phyloP scores from a whole-genome alignment of 2,329 filamentous ascomycete species.

The Hypoxylon sp. region DNA sequence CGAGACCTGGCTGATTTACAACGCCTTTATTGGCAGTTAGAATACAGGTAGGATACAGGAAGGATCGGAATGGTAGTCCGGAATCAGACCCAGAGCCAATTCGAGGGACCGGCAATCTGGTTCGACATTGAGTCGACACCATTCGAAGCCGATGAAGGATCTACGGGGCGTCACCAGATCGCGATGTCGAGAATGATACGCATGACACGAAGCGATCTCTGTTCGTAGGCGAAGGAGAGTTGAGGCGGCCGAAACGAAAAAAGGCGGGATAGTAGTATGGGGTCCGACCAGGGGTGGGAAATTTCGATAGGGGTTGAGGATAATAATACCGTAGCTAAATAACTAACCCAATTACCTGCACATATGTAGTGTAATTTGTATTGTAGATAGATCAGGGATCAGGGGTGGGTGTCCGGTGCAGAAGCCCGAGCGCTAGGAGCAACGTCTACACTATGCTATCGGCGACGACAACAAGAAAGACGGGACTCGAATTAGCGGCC shows the following conservation, averaged over 20 bases:
- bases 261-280: slow-evolving; percentile 43
- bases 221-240: slow-evolving; percentile 41
- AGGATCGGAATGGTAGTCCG: slow-evolving; percentile 42
- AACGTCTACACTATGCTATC: slow-evolving; percentile 31
- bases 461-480: slow-evolving; percentile 11
- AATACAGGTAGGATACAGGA: slow-evolving; percentile 37
- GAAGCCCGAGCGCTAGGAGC: slow-evolving; percentile 43
- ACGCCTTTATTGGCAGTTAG: slow-evolving; percentile 36
- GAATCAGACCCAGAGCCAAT: slow-evolving; percentile 49
- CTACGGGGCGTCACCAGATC: slow-evolving; percentile 28
- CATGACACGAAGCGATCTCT: slow-evolving; percentile 29
- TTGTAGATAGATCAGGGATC: slow-evolving; percentile 35
- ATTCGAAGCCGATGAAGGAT: slow-evolving; percentile 30
- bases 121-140: slow-evolving; percentile 52
- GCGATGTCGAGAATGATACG: slow-evolving; percentile 23
- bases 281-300: slow-evolving; percentile 42
- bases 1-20: slow-evolving; percentile 26
- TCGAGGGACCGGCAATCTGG: slow-evolving; percentile 48
- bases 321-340: slow-evolving; percentile 34
- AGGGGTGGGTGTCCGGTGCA: slow-evolving; percentile 37
- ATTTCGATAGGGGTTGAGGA: slow-evolving; percentile 45
- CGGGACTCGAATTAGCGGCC: not conserved
- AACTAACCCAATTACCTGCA: slow-evolving; percentile 24
- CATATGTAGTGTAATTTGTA: slow-evolving; percentile 3
- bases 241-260: slow-evolving; percentile 42